Evolutionary conservation across 1,284 basidiomycete species (phyloP).

Genomic region (Austroboletus novae-zelandiae): DNA sequence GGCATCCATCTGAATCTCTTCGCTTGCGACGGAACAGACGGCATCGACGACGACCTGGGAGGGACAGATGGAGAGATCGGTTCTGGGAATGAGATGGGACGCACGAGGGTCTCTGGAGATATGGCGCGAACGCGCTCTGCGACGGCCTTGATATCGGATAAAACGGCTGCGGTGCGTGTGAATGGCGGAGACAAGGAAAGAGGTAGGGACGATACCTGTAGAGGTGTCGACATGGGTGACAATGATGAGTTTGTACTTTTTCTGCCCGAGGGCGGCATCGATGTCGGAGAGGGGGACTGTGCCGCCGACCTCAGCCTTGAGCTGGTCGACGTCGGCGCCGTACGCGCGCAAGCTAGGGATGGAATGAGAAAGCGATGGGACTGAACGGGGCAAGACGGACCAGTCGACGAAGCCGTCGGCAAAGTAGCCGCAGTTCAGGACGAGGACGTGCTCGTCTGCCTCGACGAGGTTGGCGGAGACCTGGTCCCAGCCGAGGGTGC

Average conservation of each 20-base stretch:
- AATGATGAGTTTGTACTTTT: slow-evolving; percentile 89
- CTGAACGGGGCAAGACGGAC: slow-evolving; percentile 38
- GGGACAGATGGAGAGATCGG: slow-evolving; percentile 1
- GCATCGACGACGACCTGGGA: slow-evolving; percentile 80
- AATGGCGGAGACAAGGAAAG: neutral
- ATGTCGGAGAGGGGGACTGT: slow-evolving; percentile 66
- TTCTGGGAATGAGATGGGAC: slow-evolving; percentile 13
- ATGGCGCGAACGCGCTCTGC: slow-evolving; percentile 72
- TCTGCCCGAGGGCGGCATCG: slow-evolving; percentile 72
- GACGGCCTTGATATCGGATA: slow-evolving; percentile 83
- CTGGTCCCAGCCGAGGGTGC: slow-evolving; percentile 94
- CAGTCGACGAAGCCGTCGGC: slow-evolving; percentile 84
- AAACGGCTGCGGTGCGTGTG: slow-evolving; percentile 53
- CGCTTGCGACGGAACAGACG: slow-evolving; percentile 94
- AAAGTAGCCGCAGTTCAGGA: slow-evolving; percentile 87
- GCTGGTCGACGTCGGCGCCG: slow-evolving; percentile 86
- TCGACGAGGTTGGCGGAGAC: slow-evolving; percentile 83
- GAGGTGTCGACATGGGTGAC: slow-evolving; percentile 96
- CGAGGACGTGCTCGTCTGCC: slow-evolving; percentile 77
- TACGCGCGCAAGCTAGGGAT: slow-evolving; percentile 74
- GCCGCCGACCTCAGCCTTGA: slow-evolving; percentile 82
- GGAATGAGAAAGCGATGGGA: neutral
- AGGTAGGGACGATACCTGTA: slow-evolving; percentile 53
- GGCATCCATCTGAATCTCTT: slow-evolving; percentile 92
- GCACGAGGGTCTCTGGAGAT: slow-evolving; percentile 83